phyloP scores from a whole-genome alignment of 2,329 filamentous ascomycete species.

The Parascedosporium putredinis region DNA sequence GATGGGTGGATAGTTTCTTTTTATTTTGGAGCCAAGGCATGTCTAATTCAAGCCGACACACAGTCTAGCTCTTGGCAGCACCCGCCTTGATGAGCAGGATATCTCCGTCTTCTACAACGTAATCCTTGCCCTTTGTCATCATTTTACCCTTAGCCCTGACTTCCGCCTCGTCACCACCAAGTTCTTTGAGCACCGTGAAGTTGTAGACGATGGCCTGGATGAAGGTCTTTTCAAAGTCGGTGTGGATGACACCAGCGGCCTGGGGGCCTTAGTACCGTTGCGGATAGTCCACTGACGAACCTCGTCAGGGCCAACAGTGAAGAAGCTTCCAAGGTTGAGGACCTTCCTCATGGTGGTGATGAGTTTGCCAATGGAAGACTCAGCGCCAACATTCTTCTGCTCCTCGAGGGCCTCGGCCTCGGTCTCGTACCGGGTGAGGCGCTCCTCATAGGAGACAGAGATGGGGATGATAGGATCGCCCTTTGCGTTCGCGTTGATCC shows the following conservation, averaged over 20 bases:
- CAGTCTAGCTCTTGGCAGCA: slow-evolving; percentile 58
- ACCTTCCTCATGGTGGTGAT: slow-evolving; percentile 87
- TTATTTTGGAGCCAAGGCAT: slow-evolving; percentile 4
- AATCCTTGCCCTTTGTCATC: slow-evolving; percentile 98
- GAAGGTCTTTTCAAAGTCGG: slow-evolving; percentile 98
- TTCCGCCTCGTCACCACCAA: slow-evolving; percentile 77
- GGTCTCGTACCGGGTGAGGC: slow-evolving; percentile 67
- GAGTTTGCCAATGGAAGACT: slow-evolving; percentile 85
- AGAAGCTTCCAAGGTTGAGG: slow-evolving; percentile 87
- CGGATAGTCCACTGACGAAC: slow-evolving; percentile 98
- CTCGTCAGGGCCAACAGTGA: slow-evolving; percentile 92
- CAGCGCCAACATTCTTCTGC: slow-evolving; percentile 76
- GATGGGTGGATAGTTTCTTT: neutral
- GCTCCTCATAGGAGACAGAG: slow-evolving; percentile 87
- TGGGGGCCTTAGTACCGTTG: slow-evolving; percentile 93
- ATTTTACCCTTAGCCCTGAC: slow-evolving; percentile 93
- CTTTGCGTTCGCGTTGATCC: slow-evolving; percentile 83
- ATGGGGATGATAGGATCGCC: slow-evolving; percentile 90
- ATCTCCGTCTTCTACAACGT: slow-evolving; percentile 76
- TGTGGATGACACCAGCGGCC: slow-evolving; percentile 95
- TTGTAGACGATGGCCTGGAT: slow-evolving; percentile 96
- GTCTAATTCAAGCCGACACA: neutral
- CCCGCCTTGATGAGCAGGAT: slow-evolving; percentile 83
- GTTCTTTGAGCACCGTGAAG: slow-evolving; percentile 68
- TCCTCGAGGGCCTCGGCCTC: slow-evolving; percentile 73